phyloP scores from a whole-genome alignment of 805 yeast species.

The Tetrapisispora iriomotensis region DNA sequence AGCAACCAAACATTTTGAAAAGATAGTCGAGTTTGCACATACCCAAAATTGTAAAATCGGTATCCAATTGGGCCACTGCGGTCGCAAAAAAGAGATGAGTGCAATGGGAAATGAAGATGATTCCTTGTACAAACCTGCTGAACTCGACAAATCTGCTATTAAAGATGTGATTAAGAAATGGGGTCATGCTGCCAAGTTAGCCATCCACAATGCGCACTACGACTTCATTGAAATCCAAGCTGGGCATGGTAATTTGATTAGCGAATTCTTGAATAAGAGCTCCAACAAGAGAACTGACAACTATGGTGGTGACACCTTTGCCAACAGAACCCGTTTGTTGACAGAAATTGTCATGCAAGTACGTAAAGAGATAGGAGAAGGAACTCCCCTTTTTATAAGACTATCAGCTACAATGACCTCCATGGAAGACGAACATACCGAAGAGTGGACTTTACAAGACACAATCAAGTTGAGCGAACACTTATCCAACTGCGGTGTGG shows the following conservation, averaged over 20 bases:
- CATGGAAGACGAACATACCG: conserved; percentile 18
- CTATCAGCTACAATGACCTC: conserved; percentile 27
- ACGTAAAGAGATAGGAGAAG: conserved; percentile 31
- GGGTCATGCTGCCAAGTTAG: conserved; percentile 39
- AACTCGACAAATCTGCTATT: conserved; percentile 35
- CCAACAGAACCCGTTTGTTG: conserved; percentile 43
- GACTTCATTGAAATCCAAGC: conserved; percentile 56
- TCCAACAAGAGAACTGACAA: conserved; percentile 49
- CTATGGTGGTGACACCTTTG: conserved; percentile 50
- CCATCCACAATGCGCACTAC: conserved; percentile 41
- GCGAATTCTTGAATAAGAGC: conserved; percentile 37
- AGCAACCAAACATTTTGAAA: conserved; percentile 30
- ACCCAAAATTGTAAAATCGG: conserved; percentile 39
- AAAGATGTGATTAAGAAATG: conserved; percentile 33
- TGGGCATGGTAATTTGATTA: conserved; percentile 51
- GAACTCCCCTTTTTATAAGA: conserved; percentile 39
- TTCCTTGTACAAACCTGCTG: conserved; percentile 35
- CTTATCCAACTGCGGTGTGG: conserved; percentile 37
- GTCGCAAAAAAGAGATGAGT: conserved; percentile 34
- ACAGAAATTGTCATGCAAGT: conserved; percentile 42
- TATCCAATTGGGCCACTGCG: conserved; percentile 47
- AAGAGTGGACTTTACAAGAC: conserved; percentile 38
- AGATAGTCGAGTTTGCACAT: conserved; percentile 38
- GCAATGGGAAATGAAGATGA: conserved; percentile 4
- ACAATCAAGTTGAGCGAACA: conserved; percentile 33